Evolutionary conservation across 495 filamentous ascomycete species (phyloP).

Genomic region (Lichina pygmaea): DNA sequence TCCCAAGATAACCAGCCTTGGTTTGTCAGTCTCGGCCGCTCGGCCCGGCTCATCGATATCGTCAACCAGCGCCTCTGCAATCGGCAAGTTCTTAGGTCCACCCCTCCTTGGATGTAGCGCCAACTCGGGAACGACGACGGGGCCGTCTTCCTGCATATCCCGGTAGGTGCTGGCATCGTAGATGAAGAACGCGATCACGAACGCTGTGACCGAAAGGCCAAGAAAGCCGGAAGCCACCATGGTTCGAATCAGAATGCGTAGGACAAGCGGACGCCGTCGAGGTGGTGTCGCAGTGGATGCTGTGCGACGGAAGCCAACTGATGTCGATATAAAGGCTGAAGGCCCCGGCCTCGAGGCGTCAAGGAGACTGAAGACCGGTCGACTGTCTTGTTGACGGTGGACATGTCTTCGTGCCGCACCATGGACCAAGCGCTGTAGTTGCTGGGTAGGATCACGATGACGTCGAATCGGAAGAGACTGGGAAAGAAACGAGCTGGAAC

Average conservation of each 20-base stretch:
- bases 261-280: slow-evolving; percentile 2
- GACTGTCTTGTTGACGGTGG: too few relatives aligned
- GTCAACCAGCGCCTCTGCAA: slow-evolving; percentile 61
- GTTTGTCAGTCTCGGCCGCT: slow-evolving; percentile 7
- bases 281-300: not conserved
- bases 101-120: slow-evolving; percentile 62
- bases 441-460: too few relatives aligned
- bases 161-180: slow-evolving; percentile 87
- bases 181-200: slow-evolving; percentile 63
- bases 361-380: too few relatives aligned
- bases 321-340: too few relatives aligned
- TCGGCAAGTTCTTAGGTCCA: slow-evolving; percentile 89
- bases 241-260: slow-evolving; percentile 18
- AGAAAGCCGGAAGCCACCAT: slow-evolving; percentile 33
- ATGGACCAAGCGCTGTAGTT: too few relatives aligned
- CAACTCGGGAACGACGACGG: slow-evolving; percentile 57
- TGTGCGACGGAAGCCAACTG: too few relatives aligned
- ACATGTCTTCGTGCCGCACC: too few relatives aligned
- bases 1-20: slow-evolving; percentile 57
- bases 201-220: slow-evolving; percentile 20
- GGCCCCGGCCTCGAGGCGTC: too few relatives aligned
- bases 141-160: slow-evolving; percentile 29
- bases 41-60: slow-evolving; percentile 26
- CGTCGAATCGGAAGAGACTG: too few relatives aligned
- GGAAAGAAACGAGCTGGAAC: too few relatives aligned